Base-by-base conservation (phyloP, 192 early-diverging fungal genomes). In the Coemansia sp. region DNA sequence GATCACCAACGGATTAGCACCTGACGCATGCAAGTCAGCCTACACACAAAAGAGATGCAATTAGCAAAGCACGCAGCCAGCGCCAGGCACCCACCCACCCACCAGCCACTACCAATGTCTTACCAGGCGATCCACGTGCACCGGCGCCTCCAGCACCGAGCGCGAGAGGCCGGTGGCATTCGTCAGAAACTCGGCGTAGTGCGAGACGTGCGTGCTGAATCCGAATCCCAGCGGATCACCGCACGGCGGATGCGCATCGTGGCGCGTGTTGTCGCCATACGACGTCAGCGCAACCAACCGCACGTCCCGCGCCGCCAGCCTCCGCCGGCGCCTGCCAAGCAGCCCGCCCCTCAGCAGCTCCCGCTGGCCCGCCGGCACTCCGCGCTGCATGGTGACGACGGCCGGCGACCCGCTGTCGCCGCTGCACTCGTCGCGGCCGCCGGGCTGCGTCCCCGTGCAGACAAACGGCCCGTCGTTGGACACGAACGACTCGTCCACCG, bases 131-230 rank as follows among this genome's bases (percentile, higher is more conserved):
- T 79, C 66, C 8, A 61, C 18, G 9, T 41, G 59, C 43, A 72
- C 53, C 2, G 77, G 77, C 42, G 52, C 65, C 34, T 75, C 69
- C 6, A 80, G 62, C 59, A 66, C 58, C 3, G 34, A 21, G 1
- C 61, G 37, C 2, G 66, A 38, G 21, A 84, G 62, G 0, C 72
- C 74, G 0, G 83, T 84, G 26, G 64, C 69, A 20, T 47, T 59
- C 0, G 65, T 68, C 4, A 84, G 37, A 58, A 84, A 84, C 13
- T 41, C 62, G 6, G 56, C 45, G 42, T 80, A 84, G 36, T 77
- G 68, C 8, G 71, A 74, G n/a, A 84, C 50, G 21, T 80, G 83
- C 33, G 83, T 84, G 67, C 74, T 76, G 58, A 84, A 84, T 1
- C 77, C 83, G 20, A 77, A 70, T 8, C 83, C 83, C 4, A 21